A percentile compares a stretch with the other conserved stretches of the same genome.
phyloP scores from a whole-genome alignment of 371 early-diverging fungal genomes.

The Syncephalastrum monosporum region DNA sequence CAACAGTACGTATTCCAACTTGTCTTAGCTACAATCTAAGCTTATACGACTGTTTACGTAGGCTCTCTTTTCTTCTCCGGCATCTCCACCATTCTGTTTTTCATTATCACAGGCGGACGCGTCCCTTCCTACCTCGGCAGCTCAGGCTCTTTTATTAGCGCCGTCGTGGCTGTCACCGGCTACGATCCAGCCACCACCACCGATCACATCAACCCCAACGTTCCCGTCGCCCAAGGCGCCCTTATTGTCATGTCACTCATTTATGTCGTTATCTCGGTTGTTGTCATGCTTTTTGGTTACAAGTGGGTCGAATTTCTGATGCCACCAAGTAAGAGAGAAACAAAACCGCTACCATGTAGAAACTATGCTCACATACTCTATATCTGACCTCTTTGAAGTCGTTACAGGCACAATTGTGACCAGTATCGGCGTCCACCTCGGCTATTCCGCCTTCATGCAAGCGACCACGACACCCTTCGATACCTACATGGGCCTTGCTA shows the following conservation, averaged over 20 bases:
- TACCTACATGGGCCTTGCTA: constrained; percentile 56
- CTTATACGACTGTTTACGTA: constrained; percentile 13
- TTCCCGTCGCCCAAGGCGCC: constrained; percentile 52
- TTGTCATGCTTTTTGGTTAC: constrained; percentile 48
- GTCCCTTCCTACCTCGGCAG: constrained; percentile 64
- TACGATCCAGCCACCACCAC: constrained; percentile 30
- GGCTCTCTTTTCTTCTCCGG: constrained; percentile 60
- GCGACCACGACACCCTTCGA: constrained; percentile 49
- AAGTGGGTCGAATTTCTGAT: constrained; percentile 55
- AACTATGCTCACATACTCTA: neutral
- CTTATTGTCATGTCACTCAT: constrained; percentile 51
- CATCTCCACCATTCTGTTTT: constrained; percentile 60
- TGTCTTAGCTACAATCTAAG: neutral
- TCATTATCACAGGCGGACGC: constrained; percentile 51
- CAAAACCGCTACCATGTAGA: neutral
- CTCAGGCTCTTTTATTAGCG: constrained; percentile 55
- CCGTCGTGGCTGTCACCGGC: constrained; percentile 50
- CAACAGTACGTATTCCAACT: constrained; percentile 33
- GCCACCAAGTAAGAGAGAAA: constrained; percentile 51
- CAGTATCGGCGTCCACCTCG: constrained; percentile 57
- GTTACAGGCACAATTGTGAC: constrained; percentile 60
- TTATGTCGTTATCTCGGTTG: constrained; percentile 40
- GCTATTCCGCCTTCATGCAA: constrained; percentile 45
- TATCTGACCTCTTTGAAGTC: constrained; percentile 16
- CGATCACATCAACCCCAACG: constrained; percentile 16